phyloP scores from a whole-genome alignment of 140 eudicot species.

The Erigeron philadelphicus region DNA sequence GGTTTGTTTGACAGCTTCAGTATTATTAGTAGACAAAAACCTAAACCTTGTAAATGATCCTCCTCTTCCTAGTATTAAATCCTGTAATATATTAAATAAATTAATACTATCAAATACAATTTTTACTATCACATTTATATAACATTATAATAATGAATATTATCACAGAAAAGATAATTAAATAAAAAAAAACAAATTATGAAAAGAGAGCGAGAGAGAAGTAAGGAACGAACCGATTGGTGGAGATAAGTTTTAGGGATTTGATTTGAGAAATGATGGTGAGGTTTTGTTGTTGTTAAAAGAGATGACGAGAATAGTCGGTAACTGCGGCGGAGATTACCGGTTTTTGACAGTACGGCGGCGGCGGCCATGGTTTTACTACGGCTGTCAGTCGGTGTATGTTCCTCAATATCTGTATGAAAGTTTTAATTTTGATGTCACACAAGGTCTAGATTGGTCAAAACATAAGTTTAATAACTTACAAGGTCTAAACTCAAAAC shows the following conservation, averaged over 20 bases:
- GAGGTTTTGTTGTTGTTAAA: not conserved
- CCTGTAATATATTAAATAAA: not conserved
- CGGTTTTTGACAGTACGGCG: not conserved
- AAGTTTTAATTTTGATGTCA: too few relatives aligned
- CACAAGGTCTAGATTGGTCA: too few relatives aligned
- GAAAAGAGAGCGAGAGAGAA: too few relatives aligned
- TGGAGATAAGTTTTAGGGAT: not conserved
- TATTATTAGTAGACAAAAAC: slow-evolving; percentile 32
- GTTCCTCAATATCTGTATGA: too few relatives aligned
- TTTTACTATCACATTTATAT: too few relatives aligned
- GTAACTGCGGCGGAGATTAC: not conserved
- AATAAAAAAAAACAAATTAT: too few relatives aligned
- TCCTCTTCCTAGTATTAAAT: not conserved
- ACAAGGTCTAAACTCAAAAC: too few relatives aligned
- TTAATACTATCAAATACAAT: slow-evolving; percentile 23
- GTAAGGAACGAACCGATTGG: not conserved
- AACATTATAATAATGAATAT: too few relatives aligned
- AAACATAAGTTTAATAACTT: too few relatives aligned
- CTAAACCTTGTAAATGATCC: slow-evolving; percentile 35
- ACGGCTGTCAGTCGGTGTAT: too few relatives aligned
- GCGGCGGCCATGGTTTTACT: not conserved
- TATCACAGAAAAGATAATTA: too few relatives aligned
- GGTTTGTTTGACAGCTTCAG: slow-evolving; percentile 28
- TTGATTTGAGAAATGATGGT: not conserved
- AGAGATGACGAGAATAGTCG: not conserved